Conservation (phyloP, 148 eudicot species). For the Amaranthus cruentus region DNA sequence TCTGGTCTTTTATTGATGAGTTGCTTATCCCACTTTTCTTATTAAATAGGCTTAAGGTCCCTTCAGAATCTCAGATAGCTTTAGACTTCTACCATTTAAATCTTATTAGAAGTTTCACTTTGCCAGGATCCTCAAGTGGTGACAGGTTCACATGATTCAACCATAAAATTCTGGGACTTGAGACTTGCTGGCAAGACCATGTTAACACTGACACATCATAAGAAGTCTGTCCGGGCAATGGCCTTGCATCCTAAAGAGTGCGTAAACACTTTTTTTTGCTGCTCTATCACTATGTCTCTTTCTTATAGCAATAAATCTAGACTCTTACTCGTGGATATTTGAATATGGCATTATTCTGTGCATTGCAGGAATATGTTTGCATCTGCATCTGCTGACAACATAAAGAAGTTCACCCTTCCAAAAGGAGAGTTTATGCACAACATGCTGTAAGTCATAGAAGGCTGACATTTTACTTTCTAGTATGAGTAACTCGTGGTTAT, state of each 20-base stretch:
- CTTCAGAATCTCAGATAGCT: neutral
- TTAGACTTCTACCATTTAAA: neutral
- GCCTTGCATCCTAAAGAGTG: slow-evolving; percentile 94
- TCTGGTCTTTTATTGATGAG: neutral
- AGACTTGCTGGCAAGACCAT: slow-evolving; percentile 93
- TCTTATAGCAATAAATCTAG: neutral
- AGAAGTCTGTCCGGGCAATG: slow-evolving; percentile 94
- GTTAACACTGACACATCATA: slow-evolving; percentile 87
- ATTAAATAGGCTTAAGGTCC: neutral
- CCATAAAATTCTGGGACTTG: slow-evolving; percentile 95
- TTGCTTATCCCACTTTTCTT: neutral
- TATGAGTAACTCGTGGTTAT: neutral
- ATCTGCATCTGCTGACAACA: slow-evolving; percentile 98
- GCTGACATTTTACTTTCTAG: neutral
- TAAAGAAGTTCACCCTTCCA: slow-evolving; percentile 83
- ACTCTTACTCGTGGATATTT: neutral
- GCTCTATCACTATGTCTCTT: neutral
- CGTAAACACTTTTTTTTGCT: slow-evolving; percentile 13
- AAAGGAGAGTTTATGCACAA: slow-evolving; percentile 98
- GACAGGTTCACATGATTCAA: slow-evolving; percentile 92
- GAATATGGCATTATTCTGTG: neutral
- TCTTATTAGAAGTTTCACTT: slow-evolving; percentile 9
- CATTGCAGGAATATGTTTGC: slow-evolving; percentile 83
- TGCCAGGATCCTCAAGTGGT: slow-evolving; percentile 97
- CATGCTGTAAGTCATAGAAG: slow-evolving; percentile 79